Percentiles rank a stretch among this genome's conserved stretches.
phyloP scores from a whole-genome alignment of 805 yeast genomes.

The Candida pseudoglaebosa region DNA sequence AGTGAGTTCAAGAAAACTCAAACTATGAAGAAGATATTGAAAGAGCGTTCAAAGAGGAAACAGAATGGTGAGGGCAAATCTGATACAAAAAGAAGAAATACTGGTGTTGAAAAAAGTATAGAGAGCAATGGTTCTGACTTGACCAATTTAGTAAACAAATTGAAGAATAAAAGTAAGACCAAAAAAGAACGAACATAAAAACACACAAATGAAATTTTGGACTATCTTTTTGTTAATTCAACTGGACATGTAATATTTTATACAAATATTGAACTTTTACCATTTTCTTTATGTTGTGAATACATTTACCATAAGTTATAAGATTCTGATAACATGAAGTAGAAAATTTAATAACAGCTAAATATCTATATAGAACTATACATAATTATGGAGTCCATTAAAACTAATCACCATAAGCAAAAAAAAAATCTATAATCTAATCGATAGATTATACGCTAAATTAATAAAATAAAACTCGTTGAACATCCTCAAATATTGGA shows the following conservation, averaged over 20 bases:
- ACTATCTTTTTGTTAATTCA: too few species aligned
- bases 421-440: conserved; percentile 1
- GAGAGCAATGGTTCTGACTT: conserved; percentile 1
- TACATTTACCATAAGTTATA: too few species aligned
- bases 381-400: too few species aligned
- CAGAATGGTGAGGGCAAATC: conserved; percentile 13
- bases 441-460: conserved; percentile 1
- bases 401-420: not conserved
- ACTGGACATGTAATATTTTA: not conserved
- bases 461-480: not conserved
- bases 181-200: not conserved
- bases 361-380: too few species aligned
- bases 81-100: conserved; percentile 12
- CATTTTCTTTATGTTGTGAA: too few species aligned
- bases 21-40: conserved; percentile 79
- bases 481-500: not conserved
- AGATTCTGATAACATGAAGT: too few species aligned
- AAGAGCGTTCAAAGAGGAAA: conserved; percentile 62
- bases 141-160: conserved; percentile 3
- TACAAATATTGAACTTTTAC: too few species aligned
- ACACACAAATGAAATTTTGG: not conserved
- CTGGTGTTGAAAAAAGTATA: not conserved
- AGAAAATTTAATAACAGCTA: too few species aligned
- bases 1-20: conserved; percentile 87
- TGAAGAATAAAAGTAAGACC: conserved; percentile 1